Evolutionary conservation across 2,329 filamentous ascomycete genomes (phyloP), one percentile per base, ranked within the genome.

Genomic region (Sporothrix globosa): DNA sequence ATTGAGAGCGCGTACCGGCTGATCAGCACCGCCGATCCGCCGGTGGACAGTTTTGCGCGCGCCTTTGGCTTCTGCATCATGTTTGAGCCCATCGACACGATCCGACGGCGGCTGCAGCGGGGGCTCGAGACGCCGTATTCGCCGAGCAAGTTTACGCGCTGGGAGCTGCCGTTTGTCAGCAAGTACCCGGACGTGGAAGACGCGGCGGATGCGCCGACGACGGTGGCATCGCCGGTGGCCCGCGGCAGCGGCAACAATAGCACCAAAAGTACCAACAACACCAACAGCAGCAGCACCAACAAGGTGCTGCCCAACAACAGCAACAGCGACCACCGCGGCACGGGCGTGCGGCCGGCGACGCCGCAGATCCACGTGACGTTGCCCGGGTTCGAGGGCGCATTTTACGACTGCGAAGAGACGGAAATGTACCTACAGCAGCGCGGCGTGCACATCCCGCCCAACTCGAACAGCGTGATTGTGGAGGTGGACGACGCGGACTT

Each of bases 341-440:
- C 80, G 17, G 6, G 41, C 14, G 66, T 71, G 13, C 58, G 58
- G 21, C 56, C 75, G 79, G 24, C 89, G 9, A 81, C 83, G 50
- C 76, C 78, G 14, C 81, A 83, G 19, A 82, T 91, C 74, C 81
- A 81, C 24, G 84, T 86, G 73, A 84, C 83, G 52, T 78, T 89
- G 9, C 83, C 86, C 0, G 90, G 88, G 0, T 91, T 90, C 72
- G 86, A 91, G 71, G 91, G 91, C 4, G 87, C 92, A 67, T 96
- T 92, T 83, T 92, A 91, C 74, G 92, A 96, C 76, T 81, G 88
- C 0, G 86, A 92, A 71, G 92, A 96, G 77, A 89, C 93, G 0
- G 91, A 96, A 78, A 83, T 86, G 14, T 96, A 93, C 76, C 81
- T 96, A 2, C 85, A 84, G 53, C 83, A 86, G 66, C 85, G 86